These are phyloP conservation scores for Boletus vinaceobasis DNA, from an alignment of 768 basidiomycete genomes.

Conservation along the genomic window DNA sequence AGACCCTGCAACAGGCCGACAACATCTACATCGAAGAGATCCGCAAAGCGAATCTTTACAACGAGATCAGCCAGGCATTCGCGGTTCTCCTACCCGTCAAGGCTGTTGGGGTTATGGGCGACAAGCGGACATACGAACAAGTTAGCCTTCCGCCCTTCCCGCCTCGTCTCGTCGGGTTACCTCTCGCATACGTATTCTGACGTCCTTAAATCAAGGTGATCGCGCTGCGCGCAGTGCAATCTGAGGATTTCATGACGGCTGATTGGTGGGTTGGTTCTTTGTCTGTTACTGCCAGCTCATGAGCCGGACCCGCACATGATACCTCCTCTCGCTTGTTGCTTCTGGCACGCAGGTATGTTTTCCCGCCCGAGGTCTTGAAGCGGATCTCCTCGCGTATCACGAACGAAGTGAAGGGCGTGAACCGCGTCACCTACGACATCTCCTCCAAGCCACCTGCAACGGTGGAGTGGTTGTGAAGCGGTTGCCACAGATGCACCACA, in stretches of 20 bases:
- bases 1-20: conserved; percentile 88
- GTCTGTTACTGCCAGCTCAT: neutral
- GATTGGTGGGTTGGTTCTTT: conserved; percentile 67
- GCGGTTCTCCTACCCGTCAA: conserved; percentile 94
- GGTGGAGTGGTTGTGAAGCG: conserved; percentile 42
- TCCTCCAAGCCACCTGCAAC: conserved; percentile 94
- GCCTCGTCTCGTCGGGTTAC: neutral
- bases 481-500: no score
- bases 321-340: conserved; percentile 17
- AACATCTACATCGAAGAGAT: conserved; percentile 98
- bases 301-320: neutral
- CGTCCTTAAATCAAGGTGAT: conserved; percentile 58
- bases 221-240: conserved; percentile 88
- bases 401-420: conserved; percentile 95
- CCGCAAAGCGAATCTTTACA: conserved; percentile 85
- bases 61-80: conserved; percentile 94
- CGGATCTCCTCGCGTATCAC: conserved; percentile 96
- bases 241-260: conserved; percentile 99
- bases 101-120: conserved; percentile 98
- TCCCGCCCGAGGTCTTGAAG: conserved; percentile 85
- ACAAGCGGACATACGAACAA: conserved; percentile 95
- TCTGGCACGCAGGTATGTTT: conserved; percentile 72
- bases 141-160: conserved; percentile 31
- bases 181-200: neutral
- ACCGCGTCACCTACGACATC: conserved; percentile 93